Base-by-base conservation (phyloP, 352 stramenopile genomes). In the Pythium aristosporum region DNA sequence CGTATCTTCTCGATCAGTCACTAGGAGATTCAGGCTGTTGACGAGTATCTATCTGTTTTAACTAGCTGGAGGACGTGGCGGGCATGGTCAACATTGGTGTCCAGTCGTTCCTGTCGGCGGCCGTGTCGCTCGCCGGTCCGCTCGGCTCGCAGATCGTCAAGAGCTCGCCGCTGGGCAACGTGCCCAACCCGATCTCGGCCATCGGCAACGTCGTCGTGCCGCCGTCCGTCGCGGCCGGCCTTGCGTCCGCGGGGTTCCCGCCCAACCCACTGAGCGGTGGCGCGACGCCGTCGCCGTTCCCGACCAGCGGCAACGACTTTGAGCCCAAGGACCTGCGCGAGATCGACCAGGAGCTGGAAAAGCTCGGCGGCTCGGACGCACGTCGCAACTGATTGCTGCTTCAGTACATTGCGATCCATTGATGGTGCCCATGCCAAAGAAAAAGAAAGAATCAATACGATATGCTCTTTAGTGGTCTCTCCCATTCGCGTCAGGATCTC, bases 151-250 rank as follows among this genome's bases (percentile, higher is more conserved):
- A 94, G 67, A 73, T 92, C 50, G 74, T 93, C 47, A 72, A 81
- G 43, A 87, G 77, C 68, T 87, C 80, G 47, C 86, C 85, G 57
- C 65, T 94, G 28, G 77, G 59, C 34, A 70, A 76, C 12, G 71
- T 91, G n/a, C 84, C 86, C 8, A 94, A 94, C 73, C 86, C 86
- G 54, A 88, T 94, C 63, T 78, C 79, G 5, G 78, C 79, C 34
- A 57, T 92, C 20, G 75, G 76, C 54, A 82, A 68, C 36, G 63
- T 83, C 36, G 63, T 83, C 23, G 53, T 91, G 46, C 80, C 79
- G 6, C 39, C 77, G 11, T 82, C 74, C 2, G 41, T 90, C 18
- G 70, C 80, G 5, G 79, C 77, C 11, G 70, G 74, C 44, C 55
- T 89, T 39, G 72, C 72, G 18, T 71, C 72, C 1, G 64, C 63